Conservation (phyloP, 1,284 basidiomycete genomes). For the Xanthoconium separans region DNA sequence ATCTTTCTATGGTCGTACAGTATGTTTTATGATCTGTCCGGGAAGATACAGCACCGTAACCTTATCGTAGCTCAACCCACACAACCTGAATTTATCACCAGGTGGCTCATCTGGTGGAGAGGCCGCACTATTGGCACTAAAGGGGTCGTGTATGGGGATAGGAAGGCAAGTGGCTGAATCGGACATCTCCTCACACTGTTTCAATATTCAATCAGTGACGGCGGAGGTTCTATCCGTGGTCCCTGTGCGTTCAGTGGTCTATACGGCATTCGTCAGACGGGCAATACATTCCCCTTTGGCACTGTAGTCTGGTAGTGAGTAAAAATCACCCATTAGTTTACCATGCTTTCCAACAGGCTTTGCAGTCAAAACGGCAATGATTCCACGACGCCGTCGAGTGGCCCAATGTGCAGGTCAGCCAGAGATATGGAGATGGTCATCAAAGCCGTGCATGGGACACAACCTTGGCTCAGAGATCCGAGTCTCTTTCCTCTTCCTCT, state of each 20-base stretch:
- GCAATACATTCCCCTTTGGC: conserved; percentile 39
- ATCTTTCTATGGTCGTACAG: conserved; percentile 44
- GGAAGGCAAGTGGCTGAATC: conserved; percentile 42
- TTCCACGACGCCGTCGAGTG: conserved; percentile 30
- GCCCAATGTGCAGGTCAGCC: conserved; percentile 40
- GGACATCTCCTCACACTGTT: neutral
- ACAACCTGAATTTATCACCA: conserved; percentile 42
- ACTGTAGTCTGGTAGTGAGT: conserved; percentile 19
- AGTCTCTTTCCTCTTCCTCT: conserved; percentile 42
- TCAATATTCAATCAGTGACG: conserved; percentile 21
- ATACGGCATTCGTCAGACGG: conserved; percentile 48
- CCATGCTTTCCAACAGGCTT: neutral
- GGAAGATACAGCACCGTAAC: neutral
- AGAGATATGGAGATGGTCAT: conserved; percentile 45
- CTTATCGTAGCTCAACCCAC: conserved; percentile 39
- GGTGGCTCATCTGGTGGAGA: conserved; percentile 57
- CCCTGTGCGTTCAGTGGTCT: conserved; percentile 42
- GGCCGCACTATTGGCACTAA: conserved; percentile 48
- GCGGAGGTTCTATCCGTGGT: conserved; percentile 37
- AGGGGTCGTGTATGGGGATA: conserved; percentile 51
- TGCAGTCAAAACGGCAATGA: conserved; percentile 38
- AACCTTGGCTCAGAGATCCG: conserved; percentile 45
- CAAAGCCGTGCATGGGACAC: conserved; percentile 36
- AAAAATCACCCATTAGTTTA: conserved; percentile 32
- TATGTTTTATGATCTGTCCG: neutral